Percentiles rank a stretch among this genome's conserved stretches.
These are phyloP conservation scores for Tulasnella sp. DNA, from an alignment of 768 basidiomycete genomes.

Conservation along the genomic window DNA sequence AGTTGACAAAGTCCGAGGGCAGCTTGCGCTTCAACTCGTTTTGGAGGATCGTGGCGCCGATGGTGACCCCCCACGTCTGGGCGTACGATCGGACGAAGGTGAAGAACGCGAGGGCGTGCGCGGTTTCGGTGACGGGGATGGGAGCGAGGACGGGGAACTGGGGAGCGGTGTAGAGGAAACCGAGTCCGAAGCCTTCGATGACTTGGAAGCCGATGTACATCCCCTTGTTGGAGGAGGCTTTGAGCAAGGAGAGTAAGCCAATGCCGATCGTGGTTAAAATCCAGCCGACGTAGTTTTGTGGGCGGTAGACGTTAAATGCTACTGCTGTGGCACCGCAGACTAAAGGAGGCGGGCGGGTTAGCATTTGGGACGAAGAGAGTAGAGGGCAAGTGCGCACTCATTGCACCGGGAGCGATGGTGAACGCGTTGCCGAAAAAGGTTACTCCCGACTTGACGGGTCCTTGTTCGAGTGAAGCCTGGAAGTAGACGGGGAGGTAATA, in stretches of 20 bases:
- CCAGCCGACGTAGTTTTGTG: conserved; percentile 30
- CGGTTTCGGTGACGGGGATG: conserved; percentile 10
- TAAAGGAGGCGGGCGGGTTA: not conserved
- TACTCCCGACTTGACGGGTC: conserved; percentile 3
- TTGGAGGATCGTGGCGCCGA: conserved; percentile 39
- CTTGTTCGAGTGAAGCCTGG: conserved; percentile 15
- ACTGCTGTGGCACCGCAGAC: conserved; percentile 30
- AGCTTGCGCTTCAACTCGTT: too few relatives aligned
- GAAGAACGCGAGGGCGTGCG: conserved; percentile 15
- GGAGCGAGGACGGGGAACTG: conserved; percentile 24
- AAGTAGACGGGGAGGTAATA: conserved; percentile 14
- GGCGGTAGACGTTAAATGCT: conserved; percentile 28
- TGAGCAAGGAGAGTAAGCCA: conserved; percentile 24
- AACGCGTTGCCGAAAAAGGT: conserved; percentile 3
- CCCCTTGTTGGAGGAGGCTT: not conserved
- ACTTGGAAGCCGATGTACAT: conserved; percentile 8
- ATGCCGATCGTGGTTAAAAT: conserved; percentile 26
- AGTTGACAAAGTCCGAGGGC: conserved; percentile 32
- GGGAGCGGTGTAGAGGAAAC: conserved; percentile 11
- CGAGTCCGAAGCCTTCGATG: not conserved
- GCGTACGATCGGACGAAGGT: conserved; percentile 23
- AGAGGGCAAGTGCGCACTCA: conserved; percentile 5
- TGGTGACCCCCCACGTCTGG: conserved; percentile 23
- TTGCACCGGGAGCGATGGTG: conserved; percentile 17
- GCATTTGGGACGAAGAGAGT: too few relatives aligned